phyloP scores from a whole-genome alignment of 148 eudicot species.

The Diospyros lotus region DNA sequence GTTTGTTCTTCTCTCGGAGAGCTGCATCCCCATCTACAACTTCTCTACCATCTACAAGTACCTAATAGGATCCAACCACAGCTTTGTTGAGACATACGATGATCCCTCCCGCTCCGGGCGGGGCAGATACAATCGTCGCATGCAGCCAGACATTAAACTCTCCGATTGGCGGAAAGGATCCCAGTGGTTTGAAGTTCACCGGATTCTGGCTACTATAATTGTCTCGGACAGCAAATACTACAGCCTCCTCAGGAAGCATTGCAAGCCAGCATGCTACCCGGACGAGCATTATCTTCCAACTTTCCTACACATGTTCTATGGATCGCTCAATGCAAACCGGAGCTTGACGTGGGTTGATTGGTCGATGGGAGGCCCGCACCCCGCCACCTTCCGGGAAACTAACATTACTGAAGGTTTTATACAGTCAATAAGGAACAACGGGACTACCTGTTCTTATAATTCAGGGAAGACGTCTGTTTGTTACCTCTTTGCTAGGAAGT shows the following conservation, averaged over 20 bases:
- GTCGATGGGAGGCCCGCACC: constrained; percentile 64
- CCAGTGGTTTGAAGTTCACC: constrained; percentile 22
- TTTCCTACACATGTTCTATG: constrained; percentile 16
- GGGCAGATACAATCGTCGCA: constrained; percentile 12
- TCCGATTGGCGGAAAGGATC: constrained; percentile 23
- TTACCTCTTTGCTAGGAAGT: constrained; percentile 78
- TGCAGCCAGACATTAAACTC: constrained; percentile 8
- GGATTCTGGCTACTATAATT: constrained; percentile 13
- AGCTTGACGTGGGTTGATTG: constrained; percentile 70
- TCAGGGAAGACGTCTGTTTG: constrained; percentile 35
- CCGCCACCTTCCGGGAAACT: constrained; percentile 42
- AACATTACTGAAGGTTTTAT: constrained; percentile 55
- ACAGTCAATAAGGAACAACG: constrained; percentile 52
- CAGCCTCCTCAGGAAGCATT: constrained; percentile 2
- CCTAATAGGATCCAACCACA: constrained; percentile 10
- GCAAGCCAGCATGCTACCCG: constrained; percentile 21
- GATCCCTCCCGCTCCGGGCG: constrained; percentile 7
- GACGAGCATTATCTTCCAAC: constrained; percentile 24
- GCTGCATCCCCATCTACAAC: constrained; percentile 17
- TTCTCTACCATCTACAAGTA: constrained; percentile 13
- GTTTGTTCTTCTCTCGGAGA: constrained; percentile 20
- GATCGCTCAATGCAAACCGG: constrained; percentile 46
- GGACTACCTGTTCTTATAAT: constrained; percentile 56
- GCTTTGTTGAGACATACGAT: constrained; percentile 11
- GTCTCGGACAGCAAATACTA: constrained; percentile 19